phyloP scores from a whole-genome alignment of 345 rosid genomes.

The Citrus glauca region DNA sequence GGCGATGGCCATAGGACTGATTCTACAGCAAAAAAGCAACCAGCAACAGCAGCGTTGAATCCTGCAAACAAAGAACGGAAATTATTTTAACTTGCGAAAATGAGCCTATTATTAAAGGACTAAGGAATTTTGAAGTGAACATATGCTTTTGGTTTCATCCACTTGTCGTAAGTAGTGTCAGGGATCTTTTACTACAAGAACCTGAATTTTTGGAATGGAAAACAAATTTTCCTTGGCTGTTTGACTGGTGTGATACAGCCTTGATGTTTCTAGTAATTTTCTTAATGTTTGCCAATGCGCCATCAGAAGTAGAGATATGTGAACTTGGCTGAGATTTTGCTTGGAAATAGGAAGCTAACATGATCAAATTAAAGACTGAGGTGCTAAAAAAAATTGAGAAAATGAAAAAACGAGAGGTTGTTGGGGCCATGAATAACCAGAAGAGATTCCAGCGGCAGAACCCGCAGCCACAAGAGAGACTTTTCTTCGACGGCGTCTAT shows the following conservation, averaged over 20 bases:
- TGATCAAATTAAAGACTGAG: not conserved
- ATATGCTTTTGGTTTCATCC: constrained; percentile 83
- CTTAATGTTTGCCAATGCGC: not conserved
- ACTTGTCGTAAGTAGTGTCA: constrained; percentile 57
- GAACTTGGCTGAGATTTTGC: not conserved
- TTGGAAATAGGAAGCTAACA: constrained; percentile 2
- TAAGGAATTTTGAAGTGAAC: constrained; percentile 80
- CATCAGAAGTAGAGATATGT: constrained; percentile 1
- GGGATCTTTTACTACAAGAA: constrained; percentile 4
- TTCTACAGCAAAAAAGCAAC: constrained; percentile 92
- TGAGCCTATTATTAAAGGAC: constrained; percentile 67
- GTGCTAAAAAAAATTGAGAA: not conserved
- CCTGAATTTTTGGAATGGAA: constrained; percentile 17
- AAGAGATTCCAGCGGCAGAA: constrained; percentile 84
- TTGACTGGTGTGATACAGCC: constrained; percentile 4
- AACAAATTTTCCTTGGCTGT: not conserved
- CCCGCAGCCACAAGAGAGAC: constrained; percentile 86
- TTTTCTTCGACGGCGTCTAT: constrained; percentile 38
- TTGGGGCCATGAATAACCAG: constrained; percentile 39
- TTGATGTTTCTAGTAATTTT: not conserved
- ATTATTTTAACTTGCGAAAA: not conserved
- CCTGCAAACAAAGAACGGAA: constrained; percentile 35
- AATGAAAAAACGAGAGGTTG: too few relatives aligned
- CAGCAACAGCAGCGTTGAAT: constrained; percentile 96
- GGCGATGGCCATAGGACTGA: constrained; percentile 91